Percentiles rank a stretch among this genome's conserved stretches.
Evolutionary conservation across 1,139 yeast species (phyloP).

Genomic region (Meyerozyma carpophila): DNA sequence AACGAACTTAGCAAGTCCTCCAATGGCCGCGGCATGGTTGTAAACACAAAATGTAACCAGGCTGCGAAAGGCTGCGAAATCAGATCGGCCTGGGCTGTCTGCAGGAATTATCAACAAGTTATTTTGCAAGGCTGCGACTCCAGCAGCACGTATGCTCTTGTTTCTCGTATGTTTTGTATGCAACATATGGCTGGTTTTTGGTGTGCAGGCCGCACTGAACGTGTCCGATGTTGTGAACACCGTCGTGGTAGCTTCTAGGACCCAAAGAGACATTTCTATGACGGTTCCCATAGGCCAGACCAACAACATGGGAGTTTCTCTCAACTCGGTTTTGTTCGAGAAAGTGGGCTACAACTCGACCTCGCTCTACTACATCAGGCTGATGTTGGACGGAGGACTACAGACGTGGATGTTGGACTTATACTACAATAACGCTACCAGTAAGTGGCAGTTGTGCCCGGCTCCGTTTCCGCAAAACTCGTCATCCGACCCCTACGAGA

Average conservation of each 20-base stretch:
- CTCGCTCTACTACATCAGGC: conserved; percentile 31
- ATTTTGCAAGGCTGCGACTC: neutral
- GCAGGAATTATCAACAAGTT: neutral
- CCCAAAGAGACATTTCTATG: conserved; percentile 65
- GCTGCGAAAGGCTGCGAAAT: neutral
- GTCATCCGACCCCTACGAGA: conserved; percentile 4
- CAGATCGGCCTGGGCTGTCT: neutral
- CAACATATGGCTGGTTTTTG: neutral
- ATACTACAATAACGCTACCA: conserved; percentile 53
- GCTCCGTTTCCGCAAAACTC: conserved; percentile 15
- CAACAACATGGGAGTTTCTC: conserved; percentile 53
- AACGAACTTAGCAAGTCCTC: conserved; percentile 20
- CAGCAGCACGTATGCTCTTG: neutral
- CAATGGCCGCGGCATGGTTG: neutral
- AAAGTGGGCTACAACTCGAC: conserved; percentile 43
- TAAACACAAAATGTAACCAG: too few relatives aligned
- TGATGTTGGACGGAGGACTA: conserved; percentile 46
- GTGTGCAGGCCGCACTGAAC: neutral
- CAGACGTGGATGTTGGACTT: conserved; percentile 54
- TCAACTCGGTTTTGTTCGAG: conserved; percentile 47
- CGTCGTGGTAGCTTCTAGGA: conserved; percentile 17
- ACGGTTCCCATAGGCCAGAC: conserved; percentile 54
- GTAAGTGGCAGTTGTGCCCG: conserved; percentile 71
- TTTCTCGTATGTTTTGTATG: neutral
- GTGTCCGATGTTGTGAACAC: neutral